Base-by-base conservation (phyloP, 371 early-diverging fungal genomes). In the Saksenaea vasiformis region DNA sequence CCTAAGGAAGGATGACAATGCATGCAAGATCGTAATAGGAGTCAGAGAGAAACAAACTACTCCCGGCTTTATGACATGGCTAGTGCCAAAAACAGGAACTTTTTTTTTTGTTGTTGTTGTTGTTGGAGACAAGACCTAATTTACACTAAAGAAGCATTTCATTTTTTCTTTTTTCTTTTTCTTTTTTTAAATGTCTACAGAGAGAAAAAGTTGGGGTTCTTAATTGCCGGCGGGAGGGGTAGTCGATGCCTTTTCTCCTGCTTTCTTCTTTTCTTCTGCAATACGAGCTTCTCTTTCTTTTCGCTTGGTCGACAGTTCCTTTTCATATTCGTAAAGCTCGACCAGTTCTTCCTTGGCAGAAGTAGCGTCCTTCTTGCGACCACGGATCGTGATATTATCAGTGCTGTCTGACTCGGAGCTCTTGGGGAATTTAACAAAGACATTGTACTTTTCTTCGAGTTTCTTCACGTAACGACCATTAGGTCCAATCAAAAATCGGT, bases 401-500 rank as follows among this genome's bases (percentile, higher is more conserved):
- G 70, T 72, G 35, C 65, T 64, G 43, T 77, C 75, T 58, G 62
- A 67, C n/a, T 47, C 61, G 13, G 59, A 54, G 24, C 68, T 43
- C 51, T 72, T 77, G 15, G 93, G 92, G 84, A 93, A 94, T 64
- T 85, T 79, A 62, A 94, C 86, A 58, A 82, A 82, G 39, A 93
- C 93, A 24, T 78, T 79, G 66, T 93, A 93, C 67, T 90, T 93
- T 56, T 92, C 92, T 70, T 93, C 93, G 35, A 94, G 76, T 38
- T 91, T 88, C 70, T 85, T 85, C 54, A 92, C 93, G 72, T 90
- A 92, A 55, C 84, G 83, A 31, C 94, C 94, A 64, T 82, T 85
- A 44, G 83, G 66, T 47, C 94, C 94, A 71, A 94, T 93, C 60
- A 94, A 77, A 60, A 85, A 79, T 55, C 85, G 83, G 73, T 94